Conservation (phyloP, 1,284 basidiomycete genomes). For the Ganoderma lucidum region DNA sequence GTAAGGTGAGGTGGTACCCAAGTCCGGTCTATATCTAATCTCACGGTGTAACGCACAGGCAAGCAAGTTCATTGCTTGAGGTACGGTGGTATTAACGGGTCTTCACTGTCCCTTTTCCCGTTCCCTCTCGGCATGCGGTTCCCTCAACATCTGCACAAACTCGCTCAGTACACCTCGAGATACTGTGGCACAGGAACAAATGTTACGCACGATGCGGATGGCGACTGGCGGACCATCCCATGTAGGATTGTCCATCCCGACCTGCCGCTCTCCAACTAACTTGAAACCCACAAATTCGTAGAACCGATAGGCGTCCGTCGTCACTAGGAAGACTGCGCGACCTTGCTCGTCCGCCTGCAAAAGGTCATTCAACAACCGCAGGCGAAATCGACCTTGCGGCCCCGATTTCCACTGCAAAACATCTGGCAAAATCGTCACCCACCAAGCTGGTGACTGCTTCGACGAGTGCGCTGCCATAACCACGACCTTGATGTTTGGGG, state of each 20-base stretch:
- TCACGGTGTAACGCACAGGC: neutral
- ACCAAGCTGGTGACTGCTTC: conserved; percentile 5
- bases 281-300: conserved; percentile 17
- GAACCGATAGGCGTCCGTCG: conserved; percentile 17
- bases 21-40: neutral
- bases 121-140: neutral
- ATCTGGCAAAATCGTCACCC: neutral
- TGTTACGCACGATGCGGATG: conserved; percentile 11
- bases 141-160: neutral
- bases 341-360: conserved; percentile 14
- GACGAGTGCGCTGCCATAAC: conserved; percentile 21
- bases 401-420: neutral
- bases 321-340: conserved; percentile 8
- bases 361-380: neutral
- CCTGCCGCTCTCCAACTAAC: conserved; percentile 4
- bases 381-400: neutral
- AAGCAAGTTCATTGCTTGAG: neutral
- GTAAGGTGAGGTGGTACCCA: no score
- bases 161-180: neutral
- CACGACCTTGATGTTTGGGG: conserved; percentile 15
- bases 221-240: conserved; percentile 13
- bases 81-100: neutral
- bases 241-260: conserved; percentile 13
- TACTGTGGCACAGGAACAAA: neutral
- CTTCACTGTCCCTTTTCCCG: neutral